phyloP scores from a whole-genome alignment of 75 land plant genomes.

The Selaginella moellendorffii region DNA sequence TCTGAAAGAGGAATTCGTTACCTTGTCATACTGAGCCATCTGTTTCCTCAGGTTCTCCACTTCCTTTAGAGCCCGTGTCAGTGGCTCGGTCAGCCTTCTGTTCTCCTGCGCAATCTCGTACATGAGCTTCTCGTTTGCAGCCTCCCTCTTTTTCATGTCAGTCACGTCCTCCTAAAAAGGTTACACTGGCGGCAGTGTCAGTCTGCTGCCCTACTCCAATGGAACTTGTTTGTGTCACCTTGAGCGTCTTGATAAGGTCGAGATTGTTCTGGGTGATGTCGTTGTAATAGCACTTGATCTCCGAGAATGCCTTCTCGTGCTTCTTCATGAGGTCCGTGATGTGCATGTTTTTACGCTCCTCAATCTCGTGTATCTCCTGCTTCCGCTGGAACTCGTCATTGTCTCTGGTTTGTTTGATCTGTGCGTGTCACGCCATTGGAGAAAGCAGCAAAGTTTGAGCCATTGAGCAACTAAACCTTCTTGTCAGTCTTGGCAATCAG shows the following conservation, averaged over 20 bases:
- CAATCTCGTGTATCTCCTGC: slow-evolving; percentile 30
- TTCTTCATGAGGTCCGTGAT: slow-evolving; percentile 31
- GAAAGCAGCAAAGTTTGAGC: neutral
- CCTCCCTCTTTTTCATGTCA: slow-evolving; percentile 33
- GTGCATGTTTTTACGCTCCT: slow-evolving; percentile 29
- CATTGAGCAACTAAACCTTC: slow-evolving; percentile 12
- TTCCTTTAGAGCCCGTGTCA: slow-evolving; percentile 24
- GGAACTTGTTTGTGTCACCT: slow-evolving; percentile 11
- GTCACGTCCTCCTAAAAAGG: slow-evolving; percentile 21
- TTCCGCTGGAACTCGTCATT: slow-evolving; percentile 23
- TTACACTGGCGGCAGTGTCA: too few relatives aligned
- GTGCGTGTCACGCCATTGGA: neutral
- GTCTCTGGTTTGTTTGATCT: slow-evolving; percentile 23
- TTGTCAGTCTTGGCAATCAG: slow-evolving; percentile 20
- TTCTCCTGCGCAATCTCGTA: slow-evolving; percentile 32
- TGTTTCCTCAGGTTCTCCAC: slow-evolving; percentile 17
- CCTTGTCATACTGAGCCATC: slow-evolving; percentile 25
- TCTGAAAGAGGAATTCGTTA: neutral
- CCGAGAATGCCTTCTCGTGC: slow-evolving; percentile 30
- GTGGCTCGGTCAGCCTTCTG: slow-evolving; percentile 26
- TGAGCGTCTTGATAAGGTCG: slow-evolving; percentile 28
- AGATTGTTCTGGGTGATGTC: slow-evolving; percentile 33
- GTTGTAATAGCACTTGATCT: slow-evolving; percentile 33
- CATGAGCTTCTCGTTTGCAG: slow-evolving; percentile 29
- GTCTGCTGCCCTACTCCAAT: too few relatives aligned